These are phyloP conservation scores for Phytophthora fragariae DNA, from an alignment of 352 stramenopile genomes.

Conservation along the genomic window DNA sequence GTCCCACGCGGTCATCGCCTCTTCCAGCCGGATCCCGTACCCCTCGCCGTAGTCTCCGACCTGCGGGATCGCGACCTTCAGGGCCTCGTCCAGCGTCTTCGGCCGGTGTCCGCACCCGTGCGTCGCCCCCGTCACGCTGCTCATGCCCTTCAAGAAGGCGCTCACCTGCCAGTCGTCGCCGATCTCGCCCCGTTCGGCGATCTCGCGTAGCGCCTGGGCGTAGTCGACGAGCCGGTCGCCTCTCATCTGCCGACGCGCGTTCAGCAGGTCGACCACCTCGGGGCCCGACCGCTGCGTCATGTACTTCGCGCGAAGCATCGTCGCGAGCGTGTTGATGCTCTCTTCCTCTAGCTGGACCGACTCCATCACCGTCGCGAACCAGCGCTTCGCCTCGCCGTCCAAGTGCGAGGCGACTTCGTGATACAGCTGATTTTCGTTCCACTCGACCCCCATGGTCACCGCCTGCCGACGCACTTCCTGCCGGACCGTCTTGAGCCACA, in stretches of 20 bases:
- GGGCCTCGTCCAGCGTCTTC: too few species aligned
- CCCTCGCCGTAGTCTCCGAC: too few species aligned
- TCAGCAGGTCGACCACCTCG: constrained; percentile 3
- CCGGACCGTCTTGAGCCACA: neutral
- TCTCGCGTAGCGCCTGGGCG: too few species aligned
- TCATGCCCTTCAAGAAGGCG: too few species aligned
- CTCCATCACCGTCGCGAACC: constrained; percentile 7
- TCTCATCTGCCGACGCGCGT: constrained; percentile 1
- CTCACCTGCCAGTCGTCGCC: too few species aligned
- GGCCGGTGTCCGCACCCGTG: too few species aligned
- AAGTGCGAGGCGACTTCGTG: neutral
- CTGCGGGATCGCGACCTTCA: too few species aligned
- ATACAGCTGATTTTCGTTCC: neutral
- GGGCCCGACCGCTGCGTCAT: neutral
- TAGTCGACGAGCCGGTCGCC: neutral
- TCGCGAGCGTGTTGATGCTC: constrained; percentile 1
- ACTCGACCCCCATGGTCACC: neutral
- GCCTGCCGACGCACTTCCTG: neutral
- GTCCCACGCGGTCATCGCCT: too few species aligned
- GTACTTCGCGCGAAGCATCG: constrained; percentile 2
- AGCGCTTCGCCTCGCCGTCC: neutral
- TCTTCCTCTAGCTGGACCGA: neutral
- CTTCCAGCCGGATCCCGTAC: too few species aligned
- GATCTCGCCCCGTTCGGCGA: too few species aligned
- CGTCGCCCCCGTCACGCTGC: too few species aligned